Percentiles rank a stretch among this genome's conserved stretches.
phyloP scores from a whole-genome alignment of 2,329 filamentous ascomycete genomes.

The Pseudogymnoascus sp. region DNA sequence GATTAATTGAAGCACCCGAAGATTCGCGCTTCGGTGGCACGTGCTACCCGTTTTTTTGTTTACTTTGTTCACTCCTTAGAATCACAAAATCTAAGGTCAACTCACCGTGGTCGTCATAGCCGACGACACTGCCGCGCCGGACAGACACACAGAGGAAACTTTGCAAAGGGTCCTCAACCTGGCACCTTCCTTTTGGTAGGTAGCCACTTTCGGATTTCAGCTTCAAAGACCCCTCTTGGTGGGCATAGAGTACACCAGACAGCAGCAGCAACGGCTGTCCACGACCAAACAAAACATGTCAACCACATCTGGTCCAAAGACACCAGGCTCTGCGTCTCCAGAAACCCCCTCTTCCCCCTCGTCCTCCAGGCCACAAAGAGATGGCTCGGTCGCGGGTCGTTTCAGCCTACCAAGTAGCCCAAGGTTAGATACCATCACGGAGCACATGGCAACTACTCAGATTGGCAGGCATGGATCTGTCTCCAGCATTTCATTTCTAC shows the following conservation, averaged over 20 bases:
- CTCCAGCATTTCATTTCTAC: slow-evolving; percentile 22
- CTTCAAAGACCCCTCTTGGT: background rate
- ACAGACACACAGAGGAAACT: background rate
- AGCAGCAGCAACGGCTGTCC: background rate
- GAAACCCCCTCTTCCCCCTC: slow-evolving; percentile 3
- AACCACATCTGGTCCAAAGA: background rate
- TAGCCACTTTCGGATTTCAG: background rate
- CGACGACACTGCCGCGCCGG: background rate
- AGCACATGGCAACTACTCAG: slow-evolving; percentile 25
- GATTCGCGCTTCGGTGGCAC: slow-evolving; percentile 6
- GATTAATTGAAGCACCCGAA: slow-evolving; percentile 6
- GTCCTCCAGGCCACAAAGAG: background rate
- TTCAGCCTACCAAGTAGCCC: slow-evolving; percentile 11
- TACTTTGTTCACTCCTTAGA: slow-evolving; percentile 5
- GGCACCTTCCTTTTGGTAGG: background rate
- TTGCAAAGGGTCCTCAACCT: background rate
- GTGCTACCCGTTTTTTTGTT: slow-evolving; percentile 5
- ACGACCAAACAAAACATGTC: background rate
- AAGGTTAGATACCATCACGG: slow-evolving; percentile 25
- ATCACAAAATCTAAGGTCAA: background rate
- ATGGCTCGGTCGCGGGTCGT: background rate
- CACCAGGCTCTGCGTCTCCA: background rate
- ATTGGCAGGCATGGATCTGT: slow-evolving; percentile 16
- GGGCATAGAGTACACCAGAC: background rate
- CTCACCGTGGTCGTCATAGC: background rate